Evolutionary conservation across 352 stramenopile genomes (phyloP), one percentile per base, ranked within the genome.

Genomic region (Aphanomyces euteiches): DNA sequence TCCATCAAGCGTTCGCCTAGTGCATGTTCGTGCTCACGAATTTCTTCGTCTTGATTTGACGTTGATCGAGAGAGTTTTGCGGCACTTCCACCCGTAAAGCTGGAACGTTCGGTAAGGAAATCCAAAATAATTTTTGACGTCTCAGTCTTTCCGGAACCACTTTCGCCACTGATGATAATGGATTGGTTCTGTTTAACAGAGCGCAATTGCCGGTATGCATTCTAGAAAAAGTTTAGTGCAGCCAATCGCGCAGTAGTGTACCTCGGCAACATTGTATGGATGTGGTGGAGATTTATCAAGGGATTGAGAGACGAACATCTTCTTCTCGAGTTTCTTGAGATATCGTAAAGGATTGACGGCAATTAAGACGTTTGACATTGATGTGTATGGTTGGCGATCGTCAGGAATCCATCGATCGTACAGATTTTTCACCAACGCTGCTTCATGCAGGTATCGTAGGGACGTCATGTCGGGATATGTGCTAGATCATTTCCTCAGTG

Each of bases 141-240:
- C 43, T 61, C 72, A 34, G 84, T 90, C 5, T 90, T 60, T 67
- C 90, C 84, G 0, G 83, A 80, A 43, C 92, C 86, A 13, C 73
- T 73, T 63, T 80, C 76, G 59, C 86, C 77, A n/a, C 90, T 85
- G 1, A 81, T 91, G 7, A 79, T 72, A 10, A 81, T 57, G 6
- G 83, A 90, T 8, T 79, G 72, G 74, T 93, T 93, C 77, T 93
- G 83, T 84, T 91, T 92, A n/a, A 90, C 84, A 5, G 86, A 83
- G 72, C 86, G 92, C 7, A 93, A 76, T 56, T 94, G 84, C 5
- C 84, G 83, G 76, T 92, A 94, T 3, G 86, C 86, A 45, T 85
- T 87, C 54, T 61, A 61, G 7, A 19, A 58, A 19, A 17, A 28
- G 28, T 28, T 28, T 0, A 28, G 28, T 28, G 2, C 28, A 28